phyloP scores from a whole-genome alignment of 2,329 filamentous ascomycete genomes.

The Colletotrichum filicis region DNA sequence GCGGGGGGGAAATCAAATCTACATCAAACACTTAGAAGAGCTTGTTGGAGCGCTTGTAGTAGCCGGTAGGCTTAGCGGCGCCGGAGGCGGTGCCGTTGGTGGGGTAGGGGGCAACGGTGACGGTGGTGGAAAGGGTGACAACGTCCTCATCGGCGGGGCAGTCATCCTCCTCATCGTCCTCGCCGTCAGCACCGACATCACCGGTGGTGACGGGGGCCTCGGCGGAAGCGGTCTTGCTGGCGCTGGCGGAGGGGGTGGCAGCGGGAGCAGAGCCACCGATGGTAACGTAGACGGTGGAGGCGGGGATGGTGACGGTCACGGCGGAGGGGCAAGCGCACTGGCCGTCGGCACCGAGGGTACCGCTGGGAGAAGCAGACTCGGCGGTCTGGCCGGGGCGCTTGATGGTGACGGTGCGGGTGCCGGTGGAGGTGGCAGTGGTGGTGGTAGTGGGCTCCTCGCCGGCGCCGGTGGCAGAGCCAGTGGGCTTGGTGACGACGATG shows the following conservation, averaged over 20 bases:
- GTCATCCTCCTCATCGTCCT: constrained; percentile 36
- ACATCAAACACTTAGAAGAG: constrained; percentile 34
- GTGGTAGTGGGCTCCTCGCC: constrained; percentile 48
- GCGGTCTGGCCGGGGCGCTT: constrained; percentile 35
- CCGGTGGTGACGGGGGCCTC: constrained; percentile 39
- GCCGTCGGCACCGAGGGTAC: constrained; percentile 21
- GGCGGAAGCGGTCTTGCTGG: constrained; percentile 37
- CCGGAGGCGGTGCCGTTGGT: constrained; percentile 52
- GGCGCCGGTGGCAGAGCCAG: constrained; percentile 2
- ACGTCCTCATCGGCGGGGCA: constrained; percentile 34
- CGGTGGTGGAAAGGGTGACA: constrained; percentile 47
- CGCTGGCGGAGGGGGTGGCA: constrained; percentile 13
- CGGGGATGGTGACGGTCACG: constrained; percentile 39
- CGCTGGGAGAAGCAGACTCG: constrained; percentile 10
- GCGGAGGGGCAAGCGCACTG: constrained; percentile 36
- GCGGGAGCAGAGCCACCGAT: constrained; percentile 32
- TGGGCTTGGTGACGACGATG: constrained; percentile 40
- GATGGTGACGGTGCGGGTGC: constrained; percentile 49
- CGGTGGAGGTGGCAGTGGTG: constrained; percentile 49
- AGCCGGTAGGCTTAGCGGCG: constrained; percentile 48
- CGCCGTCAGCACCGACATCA: constrained; percentile 32
- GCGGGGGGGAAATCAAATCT: constrained; percentile 31
- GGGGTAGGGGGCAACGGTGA: constrained; percentile 49
- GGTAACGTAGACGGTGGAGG: constrained; percentile 43
- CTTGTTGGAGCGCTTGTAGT: constrained; percentile 41